A percentile compares a stretch with the other conserved stretches of the same genome.
Evolutionary conservation across 805 yeast species (phyloP).

Genomic region (Kodamaea restingae): DNA sequence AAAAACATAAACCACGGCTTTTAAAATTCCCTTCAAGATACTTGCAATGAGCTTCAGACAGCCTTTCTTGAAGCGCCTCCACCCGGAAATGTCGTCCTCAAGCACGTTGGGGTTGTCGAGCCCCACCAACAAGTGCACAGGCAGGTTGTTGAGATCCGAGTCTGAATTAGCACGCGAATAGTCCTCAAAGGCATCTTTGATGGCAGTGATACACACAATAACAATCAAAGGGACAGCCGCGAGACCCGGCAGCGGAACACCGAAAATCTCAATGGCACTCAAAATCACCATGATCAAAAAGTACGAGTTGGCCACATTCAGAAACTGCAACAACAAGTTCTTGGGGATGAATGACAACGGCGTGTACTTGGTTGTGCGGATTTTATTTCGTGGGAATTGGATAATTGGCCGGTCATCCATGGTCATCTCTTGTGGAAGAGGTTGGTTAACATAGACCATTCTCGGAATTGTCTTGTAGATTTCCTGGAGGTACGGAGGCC

Average conservation of each 20-base stretch:
- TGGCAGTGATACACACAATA: constrained; percentile 68
- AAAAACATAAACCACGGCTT: constrained; percentile 9
- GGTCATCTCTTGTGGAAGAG: constrained; percentile 41
- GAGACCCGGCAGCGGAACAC: constrained; percentile 67
- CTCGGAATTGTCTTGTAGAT: constrained; percentile 40
- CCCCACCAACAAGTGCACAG: constrained; percentile 54
- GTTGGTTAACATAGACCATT: constrained; percentile 46
- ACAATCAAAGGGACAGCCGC: constrained; percentile 81
- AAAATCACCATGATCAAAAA: constrained; percentile 52
- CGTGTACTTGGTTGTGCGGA: constrained; percentile 61
- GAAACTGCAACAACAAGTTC: constrained; percentile 51
- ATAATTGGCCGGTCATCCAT: constrained; percentile 30
- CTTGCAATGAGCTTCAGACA: constrained; percentile 10
- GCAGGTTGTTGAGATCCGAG: constrained; percentile 62
- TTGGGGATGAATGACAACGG: constrained; percentile 56
- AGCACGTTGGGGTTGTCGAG: constrained; percentile 55
- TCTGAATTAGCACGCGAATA: constrained; percentile 62
- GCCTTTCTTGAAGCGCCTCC: constrained; percentile 68
- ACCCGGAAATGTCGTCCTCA: constrained; percentile 49
- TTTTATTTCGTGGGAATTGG: constrained; percentile 50
- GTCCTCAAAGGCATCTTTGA: constrained; percentile 77
- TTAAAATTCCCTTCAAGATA: constrained; percentile 16
- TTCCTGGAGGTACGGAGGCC: constrained; percentile 34
- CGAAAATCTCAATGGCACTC: constrained; percentile 54
- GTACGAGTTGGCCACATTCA: constrained; percentile 57